These are phyloP conservation scores for Poa pratensis DNA, from an alignment of 176 grass and related monocot species.

Conservation along the genomic window DNA sequence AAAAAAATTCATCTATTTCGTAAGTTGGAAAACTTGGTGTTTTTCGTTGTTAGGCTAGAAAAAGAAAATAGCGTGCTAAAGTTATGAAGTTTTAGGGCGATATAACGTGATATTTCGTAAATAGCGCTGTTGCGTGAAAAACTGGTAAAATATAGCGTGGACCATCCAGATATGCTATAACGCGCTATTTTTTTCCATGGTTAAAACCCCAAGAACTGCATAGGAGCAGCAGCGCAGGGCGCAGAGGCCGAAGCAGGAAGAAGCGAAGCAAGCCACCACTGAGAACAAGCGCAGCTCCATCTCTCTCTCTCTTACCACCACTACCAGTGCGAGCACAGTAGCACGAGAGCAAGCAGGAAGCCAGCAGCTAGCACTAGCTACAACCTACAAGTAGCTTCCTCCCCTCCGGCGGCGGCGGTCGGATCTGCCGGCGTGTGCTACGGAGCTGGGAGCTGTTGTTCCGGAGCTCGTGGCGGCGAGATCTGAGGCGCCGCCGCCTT, in stretches of 20 bases:
- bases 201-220: slow-evolving; percentile 58
- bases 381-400: not conserved
- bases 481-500: slow-evolving; percentile 34
- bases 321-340: not conserved
- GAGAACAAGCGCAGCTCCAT: slow-evolving; percentile 7
- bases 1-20: too few relatives aligned
- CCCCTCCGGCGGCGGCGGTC: slow-evolving; percentile 5
- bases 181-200: too few relatives aligned
- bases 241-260: slow-evolving; percentile 23
- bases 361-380: not conserved
- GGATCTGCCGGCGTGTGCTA: slow-evolving; percentile 39
- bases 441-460: not conserved
- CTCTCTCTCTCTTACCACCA: not conserved
- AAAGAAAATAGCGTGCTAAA: too few relatives aligned
- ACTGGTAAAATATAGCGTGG: too few relatives aligned
- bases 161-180: too few relatives aligned
- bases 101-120: too few relatives aligned
- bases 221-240: slow-evolving; percentile 33
- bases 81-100: too few relatives aligned
- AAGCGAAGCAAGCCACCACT: slow-evolving; percentile 4
- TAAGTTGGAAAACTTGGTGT: too few relatives aligned
- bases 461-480: slow-evolving; percentile 33
- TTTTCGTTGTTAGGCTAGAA: too few relatives aligned
- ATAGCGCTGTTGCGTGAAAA: too few relatives aligned
- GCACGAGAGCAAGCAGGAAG: slow-evolving; percentile 4